Evolutionary conservation across 192 early-diverging fungal species (phyloP).

Genomic region (Entomortierella chlamydospora): DNA sequence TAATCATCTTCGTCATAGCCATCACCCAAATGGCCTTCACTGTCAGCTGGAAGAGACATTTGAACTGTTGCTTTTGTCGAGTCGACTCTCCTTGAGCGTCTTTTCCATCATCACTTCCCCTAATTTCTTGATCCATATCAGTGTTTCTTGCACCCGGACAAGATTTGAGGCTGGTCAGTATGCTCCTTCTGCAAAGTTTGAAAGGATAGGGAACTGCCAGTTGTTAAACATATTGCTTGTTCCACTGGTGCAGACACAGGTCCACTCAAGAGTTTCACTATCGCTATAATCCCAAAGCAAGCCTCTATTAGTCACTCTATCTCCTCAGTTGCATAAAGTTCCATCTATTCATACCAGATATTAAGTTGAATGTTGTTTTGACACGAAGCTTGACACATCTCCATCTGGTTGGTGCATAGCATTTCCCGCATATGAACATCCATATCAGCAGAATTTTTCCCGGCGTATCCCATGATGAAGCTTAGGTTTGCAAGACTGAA

Average conservation of each 20-base stretch:
- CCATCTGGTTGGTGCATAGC: constrained; percentile 29
- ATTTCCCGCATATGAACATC: constrained; percentile 12
- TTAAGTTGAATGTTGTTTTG: constrained; percentile 7
- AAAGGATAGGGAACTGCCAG: constrained; percentile 44
- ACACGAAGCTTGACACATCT: constrained; percentile 32
- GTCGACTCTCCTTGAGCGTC: background rate
- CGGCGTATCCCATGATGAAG: background rate
- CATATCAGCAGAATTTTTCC: constrained; percentile 5
- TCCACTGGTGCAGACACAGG: constrained; percentile 14
- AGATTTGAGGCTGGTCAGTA: constrained; percentile 15
- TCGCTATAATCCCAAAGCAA: constrained; percentile 3
- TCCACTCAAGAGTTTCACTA: constrained; percentile 31
- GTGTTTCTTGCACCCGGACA: background rate
- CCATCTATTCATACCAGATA: too few relatives aligned
- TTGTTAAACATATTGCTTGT: background rate
- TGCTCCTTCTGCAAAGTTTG: constrained; percentile 33
- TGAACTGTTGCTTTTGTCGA: background rate
- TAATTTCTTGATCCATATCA: background rate
- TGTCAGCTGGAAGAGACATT: background rate
- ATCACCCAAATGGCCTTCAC: background rate
- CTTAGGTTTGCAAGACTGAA: background rate
- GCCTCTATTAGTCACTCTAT: too few relatives aligned
- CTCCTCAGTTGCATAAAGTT: background rate
- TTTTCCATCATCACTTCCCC: background rate
- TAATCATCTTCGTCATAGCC: constrained; percentile 29